Conservation (phyloP, 306 rosid genomes). For the Lathyrus aphaca region DNA sequence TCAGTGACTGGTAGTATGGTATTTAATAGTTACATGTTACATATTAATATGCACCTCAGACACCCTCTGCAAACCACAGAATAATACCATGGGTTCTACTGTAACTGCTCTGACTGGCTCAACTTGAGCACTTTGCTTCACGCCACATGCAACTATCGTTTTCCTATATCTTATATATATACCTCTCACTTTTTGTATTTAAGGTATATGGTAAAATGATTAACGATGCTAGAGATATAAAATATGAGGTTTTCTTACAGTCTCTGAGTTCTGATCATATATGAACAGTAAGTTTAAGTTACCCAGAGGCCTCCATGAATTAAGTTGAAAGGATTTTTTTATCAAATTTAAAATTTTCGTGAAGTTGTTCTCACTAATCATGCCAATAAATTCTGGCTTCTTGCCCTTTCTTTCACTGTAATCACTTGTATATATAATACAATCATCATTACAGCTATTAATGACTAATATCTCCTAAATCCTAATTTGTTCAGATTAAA, state of each 20-base stretch:
- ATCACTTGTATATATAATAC: too few relatives aligned
- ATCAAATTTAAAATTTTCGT: background rate
- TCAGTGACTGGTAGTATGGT: conserved; percentile 7
- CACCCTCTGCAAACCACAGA: conserved; percentile 2
- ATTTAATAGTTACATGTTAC: background rate
- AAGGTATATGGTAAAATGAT: conserved; percentile 16
- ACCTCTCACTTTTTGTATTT: conserved; percentile 13
- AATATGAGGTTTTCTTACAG: background rate
- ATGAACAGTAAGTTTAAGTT: conserved; percentile 16
- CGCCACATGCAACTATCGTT: background rate
- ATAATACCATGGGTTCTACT: background rate
- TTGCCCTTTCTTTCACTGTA: too few relatives aligned
- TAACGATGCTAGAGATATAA: background rate
- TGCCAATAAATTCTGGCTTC: too few relatives aligned
- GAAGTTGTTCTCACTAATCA: background rate
- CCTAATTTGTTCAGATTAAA: too few relatives aligned
- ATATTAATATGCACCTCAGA: conserved; percentile 20
- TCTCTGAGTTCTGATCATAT: background rate
- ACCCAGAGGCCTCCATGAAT: conserved; percentile 4
- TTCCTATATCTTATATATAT: conserved; percentile 12
- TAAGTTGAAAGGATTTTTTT: conserved; percentile 11
- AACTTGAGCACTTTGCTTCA: background rate
- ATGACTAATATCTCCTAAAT: too few relatives aligned
- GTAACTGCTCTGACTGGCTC: conserved; percentile 11
- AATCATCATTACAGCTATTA: too few relatives aligned